Conservation (phyloP, 345 rosid genomes). For the Eutrema japonicum region DNA sequence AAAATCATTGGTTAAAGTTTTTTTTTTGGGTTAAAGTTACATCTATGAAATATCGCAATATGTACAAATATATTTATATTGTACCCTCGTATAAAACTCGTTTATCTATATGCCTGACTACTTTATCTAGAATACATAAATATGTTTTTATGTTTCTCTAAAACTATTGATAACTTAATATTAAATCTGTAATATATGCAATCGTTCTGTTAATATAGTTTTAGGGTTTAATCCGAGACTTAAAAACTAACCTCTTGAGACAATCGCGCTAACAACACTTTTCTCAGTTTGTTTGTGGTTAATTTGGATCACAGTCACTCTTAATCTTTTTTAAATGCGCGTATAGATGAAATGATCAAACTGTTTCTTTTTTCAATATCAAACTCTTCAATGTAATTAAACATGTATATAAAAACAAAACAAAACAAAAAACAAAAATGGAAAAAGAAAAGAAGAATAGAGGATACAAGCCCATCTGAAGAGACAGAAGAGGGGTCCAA, state of each 20-base stretch:
- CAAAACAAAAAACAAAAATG: not conserved
- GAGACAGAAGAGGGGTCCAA: constrained; percentile 26
- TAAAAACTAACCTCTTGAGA: constrained; percentile 7
- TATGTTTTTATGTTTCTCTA: constrained; percentile 19
- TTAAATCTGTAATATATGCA: constrained; percentile 1
- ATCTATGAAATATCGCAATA: not conserved
- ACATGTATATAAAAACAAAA: not conserved
- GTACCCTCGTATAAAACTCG: not conserved
- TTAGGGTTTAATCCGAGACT: not conserved
- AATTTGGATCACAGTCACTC: not conserved
- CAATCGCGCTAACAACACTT: constrained; percentile 5
- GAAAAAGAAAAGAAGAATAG: not conserved
- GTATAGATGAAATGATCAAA: constrained; percentile 5
- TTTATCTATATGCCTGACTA: not conserved
- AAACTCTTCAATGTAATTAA: not conserved
- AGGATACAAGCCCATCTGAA: constrained; percentile 33
- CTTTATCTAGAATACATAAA: not conserved
- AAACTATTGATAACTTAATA: not conserved
- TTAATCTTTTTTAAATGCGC: not conserved
- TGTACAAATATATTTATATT: not conserved
- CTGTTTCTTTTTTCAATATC: not conserved
- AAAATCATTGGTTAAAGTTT: not conserved
- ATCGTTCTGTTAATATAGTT: not conserved
- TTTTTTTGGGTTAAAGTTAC: not conserved
- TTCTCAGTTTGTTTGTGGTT: not conserved